Conservation (phyloP, 495 filamentous ascomycete genomes). For the Aspergillus avenaceus region DNA sequence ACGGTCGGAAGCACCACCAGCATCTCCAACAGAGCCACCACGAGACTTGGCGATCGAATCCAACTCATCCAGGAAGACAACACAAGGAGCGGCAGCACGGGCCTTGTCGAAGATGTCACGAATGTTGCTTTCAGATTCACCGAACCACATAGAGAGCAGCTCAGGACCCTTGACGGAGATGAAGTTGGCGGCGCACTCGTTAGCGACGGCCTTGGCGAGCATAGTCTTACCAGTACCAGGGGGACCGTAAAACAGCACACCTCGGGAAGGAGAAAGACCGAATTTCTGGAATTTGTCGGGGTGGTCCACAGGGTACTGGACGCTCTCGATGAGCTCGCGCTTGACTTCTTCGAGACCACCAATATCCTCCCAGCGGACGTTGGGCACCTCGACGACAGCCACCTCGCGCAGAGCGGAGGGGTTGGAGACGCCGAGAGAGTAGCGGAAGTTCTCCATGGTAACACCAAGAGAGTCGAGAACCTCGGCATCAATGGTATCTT, state of each 20-base stretch:
- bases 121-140: slow-evolving; percentile 99
- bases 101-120: slow-evolving; percentile 99
- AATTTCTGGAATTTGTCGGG: slow-evolving; percentile 99
- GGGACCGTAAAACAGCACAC: slow-evolving; percentile 97
- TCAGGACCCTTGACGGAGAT: slow-evolving; percentile 99
- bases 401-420: slow-evolving; percentile 98
- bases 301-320: slow-evolving; percentile 98
- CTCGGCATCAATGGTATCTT: slow-evolving; percentile 98
- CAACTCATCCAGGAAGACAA: slow-evolving; percentile 98
- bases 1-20: slow-evolving; percentile 97
- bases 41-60: slow-evolving; percentile 99
- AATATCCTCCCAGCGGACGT: slow-evolving; percentile 99
- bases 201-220: slow-evolving; percentile 98
- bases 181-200: slow-evolving; percentile 99
- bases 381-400: slow-evolving; percentile 97
- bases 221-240: slow-evolving; percentile 99
- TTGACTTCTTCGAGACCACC: slow-evolving; percentile 98
- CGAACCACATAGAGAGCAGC: slow-evolving; percentile 99
- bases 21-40: slow-evolving; percentile 95
- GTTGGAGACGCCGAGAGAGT: slow-evolving; percentile 95
- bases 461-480: slow-evolving; percentile 97
- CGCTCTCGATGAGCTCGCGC: slow-evolving; percentile 98
- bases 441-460: slow-evolving; percentile 99
- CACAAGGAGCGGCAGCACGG: slow-evolving; percentile 94
- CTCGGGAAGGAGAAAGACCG: slow-evolving; percentile 93